A percentile compares a stretch with the other conserved stretches of the same genome.
Conservation (phyloP, 768 basidiomycete species). For the Mycena epipterygia region DNA sequence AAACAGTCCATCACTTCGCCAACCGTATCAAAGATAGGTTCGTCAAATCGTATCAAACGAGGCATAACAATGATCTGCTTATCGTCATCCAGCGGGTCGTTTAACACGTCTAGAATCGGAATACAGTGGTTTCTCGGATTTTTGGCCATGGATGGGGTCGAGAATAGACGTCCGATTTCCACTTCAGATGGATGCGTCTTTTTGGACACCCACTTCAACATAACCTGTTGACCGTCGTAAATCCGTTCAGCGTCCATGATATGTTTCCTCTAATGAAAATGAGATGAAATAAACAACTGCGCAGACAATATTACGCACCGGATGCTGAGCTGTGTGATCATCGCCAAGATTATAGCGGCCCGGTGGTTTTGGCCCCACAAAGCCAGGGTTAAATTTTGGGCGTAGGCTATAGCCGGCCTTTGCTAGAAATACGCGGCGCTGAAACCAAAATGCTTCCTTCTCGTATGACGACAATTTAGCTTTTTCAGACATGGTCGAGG, state of each 20-base stretch:
- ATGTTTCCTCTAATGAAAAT: conserved; percentile 23
- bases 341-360: conserved; percentile 24
- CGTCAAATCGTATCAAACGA: conserved; percentile 35
- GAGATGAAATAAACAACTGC: conserved; percentile 2
- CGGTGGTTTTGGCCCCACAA: conserved; percentile 25
- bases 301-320: conserved; percentile 9
- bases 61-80: conserved; percentile 47
- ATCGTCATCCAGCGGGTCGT: conserved; percentile 28
- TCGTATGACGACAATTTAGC: conserved; percentile 1
- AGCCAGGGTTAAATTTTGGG: conserved; percentile 28
- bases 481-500: conserved; percentile 20
- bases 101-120: conserved; percentile 39
- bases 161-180: conserved; percentile 41
- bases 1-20: conserved; percentile 47
- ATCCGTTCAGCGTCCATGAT: conserved; percentile 36
- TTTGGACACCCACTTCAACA: conserved; percentile 32
- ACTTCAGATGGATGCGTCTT: conserved; percentile 39
- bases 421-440: conserved; percentile 33
- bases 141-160: neutral
- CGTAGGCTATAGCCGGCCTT: conserved; percentile 33
- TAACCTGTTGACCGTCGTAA: conserved; percentile 24
- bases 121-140: conserved; percentile 43
- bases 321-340: conserved; percentile 33
- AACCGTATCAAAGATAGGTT: conserved; percentile 36
- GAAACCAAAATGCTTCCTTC: conserved; percentile 34